Evolutionary conservation across 805 yeast species (phyloP).

Genomic region (Saturnispora bothae): DNA sequence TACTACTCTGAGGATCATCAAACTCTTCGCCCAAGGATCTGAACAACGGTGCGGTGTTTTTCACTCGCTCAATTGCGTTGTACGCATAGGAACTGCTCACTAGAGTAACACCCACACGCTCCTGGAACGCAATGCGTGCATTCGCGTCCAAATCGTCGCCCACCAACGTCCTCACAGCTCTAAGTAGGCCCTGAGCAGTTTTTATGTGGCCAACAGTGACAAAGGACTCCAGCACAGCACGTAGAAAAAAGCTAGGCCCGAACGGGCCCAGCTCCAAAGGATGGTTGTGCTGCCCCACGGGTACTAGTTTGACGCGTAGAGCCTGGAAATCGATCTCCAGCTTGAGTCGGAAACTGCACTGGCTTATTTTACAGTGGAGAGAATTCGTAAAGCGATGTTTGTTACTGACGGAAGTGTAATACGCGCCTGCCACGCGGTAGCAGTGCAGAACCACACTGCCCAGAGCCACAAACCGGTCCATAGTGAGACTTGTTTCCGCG

Average conservation of each 20-base stretch:
- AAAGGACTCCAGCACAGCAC: conserved; percentile 3
- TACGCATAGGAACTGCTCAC: conserved; percentile 2
- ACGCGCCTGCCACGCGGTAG: conserved; percentile 1
- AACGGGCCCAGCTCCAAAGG: not conserved
- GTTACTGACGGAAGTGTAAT: conserved; percentile 1
- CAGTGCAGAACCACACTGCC: conserved; percentile 3
- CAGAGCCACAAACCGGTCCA: not conserved
- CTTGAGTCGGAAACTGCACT: conserved; percentile 1
- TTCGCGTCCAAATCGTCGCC: not conserved
- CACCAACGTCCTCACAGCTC: conserved; percentile 1
- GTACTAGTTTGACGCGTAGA: not conserved
- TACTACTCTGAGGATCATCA: not conserved
- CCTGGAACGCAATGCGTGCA: not conserved
- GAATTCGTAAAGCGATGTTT: conserved; percentile 3
- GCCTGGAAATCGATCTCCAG: conserved; percentile 1
- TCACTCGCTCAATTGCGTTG: conserved; percentile 4
- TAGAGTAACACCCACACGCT: not conserved
- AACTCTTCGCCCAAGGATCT: conserved; percentile 2
- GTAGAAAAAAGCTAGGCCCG: conserved; percentile 1
- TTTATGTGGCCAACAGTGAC: conserved; percentile 1
- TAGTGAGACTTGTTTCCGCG: not conserved
- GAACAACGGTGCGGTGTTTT: not conserved
- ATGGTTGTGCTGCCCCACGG: too few species aligned
- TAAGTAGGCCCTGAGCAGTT: conserved; percentile 1
- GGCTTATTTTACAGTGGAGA: conserved; percentile 1